Evolutionary conservation across 2,329 filamentous ascomycete genomes (phyloP), one percentile per base, ranked within the genome.

Genomic region (Hypoxylon sp.): DNA sequence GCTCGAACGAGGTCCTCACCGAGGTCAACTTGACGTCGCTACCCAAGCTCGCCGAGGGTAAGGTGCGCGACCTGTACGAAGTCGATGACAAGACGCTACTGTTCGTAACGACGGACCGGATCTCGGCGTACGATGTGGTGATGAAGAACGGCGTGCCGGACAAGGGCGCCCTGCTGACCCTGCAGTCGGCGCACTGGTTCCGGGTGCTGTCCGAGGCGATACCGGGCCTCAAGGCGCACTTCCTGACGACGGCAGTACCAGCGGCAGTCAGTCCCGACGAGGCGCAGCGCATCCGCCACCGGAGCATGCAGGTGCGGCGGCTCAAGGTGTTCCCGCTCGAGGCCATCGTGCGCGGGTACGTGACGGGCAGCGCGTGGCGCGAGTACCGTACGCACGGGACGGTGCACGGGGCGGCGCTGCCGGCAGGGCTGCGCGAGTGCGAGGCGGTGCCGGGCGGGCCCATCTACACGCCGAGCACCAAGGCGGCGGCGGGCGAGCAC

Each of bases 291-390:
- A 77, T 88, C 42, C 81, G 84, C 51, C 80, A 84, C 67, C 87
- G 92, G 58, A 87, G 83, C 72, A 96, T 96, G 92, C 83, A 86
- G 64, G 89, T 94, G 52, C 85, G 87, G 60, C 86, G 85, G 63
- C 81, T 92, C 55, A 84, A 87, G 67, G 85, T 95, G 62, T 85
- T 96, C 57, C 90, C 90, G 20, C 81, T 96, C 62, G 90, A 94
- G 76, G 89, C 87, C 38, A 94, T 94, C 63, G 90, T 96, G n/a
- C 87, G 92, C 55, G 92, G 92, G 65, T 96, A 96, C 78, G 87
- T 97, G 72, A 92, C 92, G 4, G 92, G 92, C 38, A 90, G 87
- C 41, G 92, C 90, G 0, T 96, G 91, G 89, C 81, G 81, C 33
- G 92, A 96, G 78, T 83, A 95, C 78, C 78, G 85, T 71, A 81